These are phyloP conservation scores for Podospora comata DNA, from an alignment of 495 filamentous ascomycete species.

Conservation along the genomic window DNA sequence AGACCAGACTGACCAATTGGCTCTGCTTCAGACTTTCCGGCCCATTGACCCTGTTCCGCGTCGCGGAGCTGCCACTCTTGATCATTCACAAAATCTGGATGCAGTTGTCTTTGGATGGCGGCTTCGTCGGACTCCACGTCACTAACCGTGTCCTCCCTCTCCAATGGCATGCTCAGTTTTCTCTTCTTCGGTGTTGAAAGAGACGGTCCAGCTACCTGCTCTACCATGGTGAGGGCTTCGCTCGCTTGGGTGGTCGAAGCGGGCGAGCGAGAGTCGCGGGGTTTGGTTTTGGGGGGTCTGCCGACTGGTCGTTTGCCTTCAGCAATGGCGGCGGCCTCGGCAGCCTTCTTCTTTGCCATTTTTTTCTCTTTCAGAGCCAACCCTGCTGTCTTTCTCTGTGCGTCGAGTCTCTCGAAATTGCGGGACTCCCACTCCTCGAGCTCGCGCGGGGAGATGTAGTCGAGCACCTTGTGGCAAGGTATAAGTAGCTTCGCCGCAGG, in stretches of 20 bases:
- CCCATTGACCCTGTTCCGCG: slow-evolving; percentile 2
- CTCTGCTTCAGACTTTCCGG: slow-evolving; percentile 5
- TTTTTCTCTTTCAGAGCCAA: neutral
- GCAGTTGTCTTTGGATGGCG: slow-evolving; percentile 21
- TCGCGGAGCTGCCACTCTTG: slow-evolving; percentile 1
- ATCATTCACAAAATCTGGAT: neutral
- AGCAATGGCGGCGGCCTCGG: neutral
- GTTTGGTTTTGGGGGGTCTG: slow-evolving; percentile 15
- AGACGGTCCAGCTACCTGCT: slow-evolving; percentile 31
- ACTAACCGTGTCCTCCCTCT: slow-evolving; percentile 19
- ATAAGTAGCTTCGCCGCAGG: slow-evolving; percentile 39
- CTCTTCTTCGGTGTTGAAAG: slow-evolving; percentile 35
- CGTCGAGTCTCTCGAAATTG: slow-evolving; percentile 26
- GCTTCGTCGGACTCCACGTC: slow-evolving; percentile 27
- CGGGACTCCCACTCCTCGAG: slow-evolving; percentile 46
- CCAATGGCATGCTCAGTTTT: slow-evolving; percentile 13
- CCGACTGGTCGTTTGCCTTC: slow-evolving; percentile 11
- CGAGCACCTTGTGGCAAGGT: slow-evolving; percentile 37
- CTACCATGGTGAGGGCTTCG: slow-evolving; percentile 18
- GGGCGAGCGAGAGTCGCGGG: neutral
- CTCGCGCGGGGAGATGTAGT: slow-evolving; percentile 46
- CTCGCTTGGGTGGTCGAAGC: slow-evolving; percentile 10
- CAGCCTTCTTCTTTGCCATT: slow-evolving; percentile 13
- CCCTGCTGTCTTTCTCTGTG: slow-evolving; percentile 25
- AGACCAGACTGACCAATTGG: slow-evolving; percentile 11